phyloP scores from a whole-genome alignment of 495 filamentous ascomycete species.

The Glonium stellatum region DNA sequence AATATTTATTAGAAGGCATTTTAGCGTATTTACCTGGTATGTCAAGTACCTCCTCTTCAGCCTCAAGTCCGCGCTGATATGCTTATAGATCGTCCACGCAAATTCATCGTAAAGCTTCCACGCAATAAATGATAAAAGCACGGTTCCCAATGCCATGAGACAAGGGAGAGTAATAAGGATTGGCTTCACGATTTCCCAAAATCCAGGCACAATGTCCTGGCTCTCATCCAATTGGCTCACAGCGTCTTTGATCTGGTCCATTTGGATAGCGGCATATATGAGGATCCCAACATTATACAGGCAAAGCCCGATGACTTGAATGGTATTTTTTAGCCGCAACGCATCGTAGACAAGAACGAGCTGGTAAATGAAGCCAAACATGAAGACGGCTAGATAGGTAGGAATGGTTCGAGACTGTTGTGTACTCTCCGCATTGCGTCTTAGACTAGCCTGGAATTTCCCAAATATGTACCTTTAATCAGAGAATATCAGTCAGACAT shows the following conservation, averaged over 20 bases:
- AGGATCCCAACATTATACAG: slow-evolving; percentile 84
- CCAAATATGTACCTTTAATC: slow-evolving; percentile 67
- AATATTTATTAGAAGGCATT: background rate
- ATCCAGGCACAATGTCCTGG: slow-evolving; percentile 20
- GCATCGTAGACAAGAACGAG: slow-evolving; percentile 87
- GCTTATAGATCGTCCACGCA: slow-evolving; percentile 98
- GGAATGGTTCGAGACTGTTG: slow-evolving; percentile 61
- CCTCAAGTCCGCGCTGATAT: slow-evolving; percentile 92
- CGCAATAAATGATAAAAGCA: slow-evolving; percentile 66
- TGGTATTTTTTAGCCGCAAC: slow-evolving; percentile 90
- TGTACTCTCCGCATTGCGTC: slow-evolving; percentile 18
- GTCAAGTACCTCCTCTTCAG: slow-evolving; percentile 95
- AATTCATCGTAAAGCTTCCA: slow-evolving; percentile 98
- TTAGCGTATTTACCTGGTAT: slow-evolving; percentile 66
- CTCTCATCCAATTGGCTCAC: slow-evolving; percentile 43
- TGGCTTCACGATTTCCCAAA: slow-evolving; percentile 64
- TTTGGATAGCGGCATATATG: slow-evolving; percentile 86
- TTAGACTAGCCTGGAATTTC: slow-evolving; percentile 53
- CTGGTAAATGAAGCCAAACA: slow-evolving; percentile 93
- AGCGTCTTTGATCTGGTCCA: slow-evolving; percentile 75
- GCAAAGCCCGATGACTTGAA: slow-evolving; percentile 94
- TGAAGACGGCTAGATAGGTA: slow-evolving; percentile 91
- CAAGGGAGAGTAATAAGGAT: slow-evolving; percentile 80
- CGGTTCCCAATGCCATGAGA: slow-evolving; percentile 68
- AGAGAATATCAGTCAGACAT: slow-evolving; percentile 33